A percentile compares a stretch with the other conserved stretches of the same genome.
Evolutionary conservation across 1,139 yeast genomes (phyloP).

Genomic region (Scheffersomyces illinoinensis): DNA sequence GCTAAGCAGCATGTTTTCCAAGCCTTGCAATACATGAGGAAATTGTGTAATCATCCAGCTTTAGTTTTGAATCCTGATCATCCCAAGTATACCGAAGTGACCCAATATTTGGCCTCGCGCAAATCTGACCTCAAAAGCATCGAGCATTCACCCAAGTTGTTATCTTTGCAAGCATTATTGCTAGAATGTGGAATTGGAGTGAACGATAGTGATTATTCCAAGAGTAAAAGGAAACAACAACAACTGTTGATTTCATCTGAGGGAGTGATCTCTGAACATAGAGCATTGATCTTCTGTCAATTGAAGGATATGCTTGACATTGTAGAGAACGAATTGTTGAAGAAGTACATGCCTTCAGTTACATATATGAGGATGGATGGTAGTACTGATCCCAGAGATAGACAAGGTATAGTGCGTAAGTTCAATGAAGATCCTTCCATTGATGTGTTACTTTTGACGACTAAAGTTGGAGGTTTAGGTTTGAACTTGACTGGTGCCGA

Average conservation of each 20-base stretch:
- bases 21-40: slow-evolving; percentile 95
- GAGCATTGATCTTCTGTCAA: slow-evolving; percentile 95
- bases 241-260: slow-evolving; percentile 48
- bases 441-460: slow-evolving; percentile 86
- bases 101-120: slow-evolving; percentile 56
- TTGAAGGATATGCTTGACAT: slow-evolving; percentile 96
- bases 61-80: slow-evolving; percentile 83
- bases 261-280: slow-evolving; percentile 89
- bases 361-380: slow-evolving; percentile 96
- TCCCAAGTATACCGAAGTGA: slow-evolving; percentile 76
- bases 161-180: slow-evolving; percentile 78
- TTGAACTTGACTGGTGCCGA: slow-evolving; percentile 97
- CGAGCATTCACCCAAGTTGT: slow-evolving; percentile 85
- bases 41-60: slow-evolving; percentile 95
- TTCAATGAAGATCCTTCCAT: slow-evolving; percentile 97
- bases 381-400: slow-evolving; percentile 85
- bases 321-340: slow-evolving; percentile 86
- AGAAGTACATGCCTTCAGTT: slow-evolving; percentile 84
- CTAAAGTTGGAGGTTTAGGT: slow-evolving; percentile 98
- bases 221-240: slow-evolving; percentile 28
- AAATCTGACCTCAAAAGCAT: slow-evolving; percentile 68
- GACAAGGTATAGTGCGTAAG: slow-evolving; percentile 88
- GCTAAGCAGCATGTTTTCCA: slow-evolving; percentile 94
- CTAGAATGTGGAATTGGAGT: slow-evolving; percentile 94
- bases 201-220: slow-evolving; percentile 45